Evolutionary conservation across 306 rosid genomes (phyloP).

Genomic region (Rosa chinensis): DNA sequence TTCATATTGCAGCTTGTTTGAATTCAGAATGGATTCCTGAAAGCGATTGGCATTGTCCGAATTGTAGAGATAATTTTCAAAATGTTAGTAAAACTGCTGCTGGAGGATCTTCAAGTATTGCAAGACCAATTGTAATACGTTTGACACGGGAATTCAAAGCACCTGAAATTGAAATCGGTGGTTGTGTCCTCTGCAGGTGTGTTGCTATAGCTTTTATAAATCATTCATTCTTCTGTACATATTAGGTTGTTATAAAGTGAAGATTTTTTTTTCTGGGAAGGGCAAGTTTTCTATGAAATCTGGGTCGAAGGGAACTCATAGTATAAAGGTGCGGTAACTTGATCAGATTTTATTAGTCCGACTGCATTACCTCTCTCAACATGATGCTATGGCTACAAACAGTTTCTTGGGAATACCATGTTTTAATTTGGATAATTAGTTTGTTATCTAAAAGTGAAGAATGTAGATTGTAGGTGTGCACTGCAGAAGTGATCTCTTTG

Average conservation of each 20-base stretch:
- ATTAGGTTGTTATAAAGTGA: neutral
- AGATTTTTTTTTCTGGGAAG: neutral
- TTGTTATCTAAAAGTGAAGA: neutral
- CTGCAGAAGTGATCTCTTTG: neutral
- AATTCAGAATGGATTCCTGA: slow-evolving; percentile 62
- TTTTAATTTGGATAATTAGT: neutral
- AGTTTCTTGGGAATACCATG: neutral
- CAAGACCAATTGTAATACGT: slow-evolving; percentile 77
- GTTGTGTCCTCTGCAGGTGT: slow-evolving; percentile 97
- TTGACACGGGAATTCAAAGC: slow-evolving; percentile 81
- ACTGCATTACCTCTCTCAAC: neutral
- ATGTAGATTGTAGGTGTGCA: neutral
- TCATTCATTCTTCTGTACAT: neutral
- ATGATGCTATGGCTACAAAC: neutral
- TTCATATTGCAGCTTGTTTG: slow-evolving; percentile 76
- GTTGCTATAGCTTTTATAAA: slow-evolving; percentile 11
- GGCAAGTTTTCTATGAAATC: neutral
- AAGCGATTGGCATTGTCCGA: slow-evolving; percentile 78
- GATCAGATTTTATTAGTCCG: neutral
- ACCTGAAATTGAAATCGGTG: slow-evolving; percentile 88
- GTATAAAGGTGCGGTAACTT: neutral
- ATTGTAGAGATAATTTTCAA: slow-evolving; percentile 69
- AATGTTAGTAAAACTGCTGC: slow-evolving; percentile 42
- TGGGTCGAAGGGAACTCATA: neutral
- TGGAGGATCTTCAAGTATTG: slow-evolving; percentile 52